Evolutionary conservation across 805 yeast species (phyloP).

Genomic region (Candida tammaniensis): DNA sequence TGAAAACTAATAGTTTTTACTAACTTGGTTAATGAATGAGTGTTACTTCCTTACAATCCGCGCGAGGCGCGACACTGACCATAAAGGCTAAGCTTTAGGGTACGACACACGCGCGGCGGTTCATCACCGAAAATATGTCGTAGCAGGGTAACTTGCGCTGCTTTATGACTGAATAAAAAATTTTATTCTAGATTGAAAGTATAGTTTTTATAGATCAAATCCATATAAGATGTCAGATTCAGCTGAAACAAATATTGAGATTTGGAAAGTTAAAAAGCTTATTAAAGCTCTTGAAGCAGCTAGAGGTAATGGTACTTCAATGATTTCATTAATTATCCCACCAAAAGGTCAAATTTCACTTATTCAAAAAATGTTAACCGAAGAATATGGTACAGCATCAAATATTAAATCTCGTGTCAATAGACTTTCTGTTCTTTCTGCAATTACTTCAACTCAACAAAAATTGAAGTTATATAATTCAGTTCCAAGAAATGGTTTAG

Average conservation of each 20-base stretch:
- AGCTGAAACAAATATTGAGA: constrained; percentile 90
- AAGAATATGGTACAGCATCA: constrained; percentile 98
- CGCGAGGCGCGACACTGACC: too few species aligned
- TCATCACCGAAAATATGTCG: too few species aligned
- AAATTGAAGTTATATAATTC: constrained; percentile 83
- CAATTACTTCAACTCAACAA: constrained; percentile 98
- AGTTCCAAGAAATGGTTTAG: constrained; percentile 94
- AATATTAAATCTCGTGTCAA: constrained; percentile 97
- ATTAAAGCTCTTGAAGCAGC: constrained; percentile 84
- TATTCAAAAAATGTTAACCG: constrained; percentile 87
- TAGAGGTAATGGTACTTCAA: constrained; percentile 98
- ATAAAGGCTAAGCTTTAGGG: too few species aligned
- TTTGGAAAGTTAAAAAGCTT: constrained; percentile 97
- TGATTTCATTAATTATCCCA: constrained; percentile 95
- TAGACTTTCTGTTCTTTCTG: constrained; percentile 90
- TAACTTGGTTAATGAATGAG: too few species aligned
- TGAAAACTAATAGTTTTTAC: too few species aligned
- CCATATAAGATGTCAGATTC: constrained; percentile 51
- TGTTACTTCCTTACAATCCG: too few species aligned
- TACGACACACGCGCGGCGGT: too few species aligned
- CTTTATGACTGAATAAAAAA: too few species aligned
- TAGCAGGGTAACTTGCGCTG: too few species aligned
- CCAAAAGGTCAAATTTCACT: constrained; percentile 93
- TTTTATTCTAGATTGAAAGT: too few species aligned
- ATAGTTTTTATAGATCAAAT: too few species aligned